phyloP scores from a whole-genome alignment of 345 rosid genomes.

The Linum tenue region DNA sequence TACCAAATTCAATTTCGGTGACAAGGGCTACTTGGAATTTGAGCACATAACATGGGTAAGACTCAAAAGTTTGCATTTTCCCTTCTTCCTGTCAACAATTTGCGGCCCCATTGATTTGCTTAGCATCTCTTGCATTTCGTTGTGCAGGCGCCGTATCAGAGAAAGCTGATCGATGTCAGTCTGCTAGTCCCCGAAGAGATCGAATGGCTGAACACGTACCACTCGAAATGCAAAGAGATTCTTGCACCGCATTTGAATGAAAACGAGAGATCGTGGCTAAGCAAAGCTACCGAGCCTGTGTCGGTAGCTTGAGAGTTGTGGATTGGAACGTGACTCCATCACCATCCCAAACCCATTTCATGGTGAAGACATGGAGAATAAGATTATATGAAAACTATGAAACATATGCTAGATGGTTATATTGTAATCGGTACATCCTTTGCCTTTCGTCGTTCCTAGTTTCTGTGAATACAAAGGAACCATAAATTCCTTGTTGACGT shows the following conservation, averaged over 20 bases:
- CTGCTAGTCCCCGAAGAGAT: conserved; percentile 54
- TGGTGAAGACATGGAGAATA: too few relatives aligned
- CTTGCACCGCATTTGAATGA: conserved; percentile 59
- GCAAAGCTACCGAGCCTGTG: conserved; percentile 73
- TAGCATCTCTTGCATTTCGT: conserved; percentile 2
- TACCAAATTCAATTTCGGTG: conserved; percentile 80
- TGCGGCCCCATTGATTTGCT: neutral
- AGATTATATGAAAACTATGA: too few relatives aligned
- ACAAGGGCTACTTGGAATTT: conserved; percentile 74
- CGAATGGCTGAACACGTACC: conserved; percentile 73
- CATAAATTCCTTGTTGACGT: too few relatives aligned
- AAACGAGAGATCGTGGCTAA: conserved; percentile 71
- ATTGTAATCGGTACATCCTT: too few relatives aligned
- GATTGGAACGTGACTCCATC: neutral
- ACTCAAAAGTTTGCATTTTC: too few relatives aligned
- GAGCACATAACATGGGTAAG: conserved; percentile 99
- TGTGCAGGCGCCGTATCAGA: conserved; percentile 76
- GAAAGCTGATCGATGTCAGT: conserved; percentile 56
- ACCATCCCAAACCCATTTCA: neutral
- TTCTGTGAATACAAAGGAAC: too few relatives aligned
- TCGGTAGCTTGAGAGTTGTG: conserved; percentile 11
- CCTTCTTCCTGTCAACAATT: too few relatives aligned
- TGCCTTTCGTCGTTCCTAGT: too few relatives aligned
- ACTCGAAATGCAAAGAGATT: conserved; percentile 59
- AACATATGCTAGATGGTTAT: too few relatives aligned